phyloP scores from a whole-genome alignment of 176 grass and related monocot genomes.

The Leersia perrieri region DNA sequence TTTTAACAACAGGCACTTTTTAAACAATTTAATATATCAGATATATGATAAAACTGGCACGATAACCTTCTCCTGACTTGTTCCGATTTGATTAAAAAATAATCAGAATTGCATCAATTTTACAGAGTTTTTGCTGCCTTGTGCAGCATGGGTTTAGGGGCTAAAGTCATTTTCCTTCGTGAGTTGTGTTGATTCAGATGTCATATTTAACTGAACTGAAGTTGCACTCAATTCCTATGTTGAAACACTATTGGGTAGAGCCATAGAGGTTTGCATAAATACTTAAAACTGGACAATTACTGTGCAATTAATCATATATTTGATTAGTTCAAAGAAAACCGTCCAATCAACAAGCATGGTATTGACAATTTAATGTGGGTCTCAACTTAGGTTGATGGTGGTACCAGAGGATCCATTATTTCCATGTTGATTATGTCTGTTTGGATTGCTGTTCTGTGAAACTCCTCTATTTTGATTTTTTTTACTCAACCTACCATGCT shows the following conservation, averaged over 20 bases:
- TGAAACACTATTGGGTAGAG: not conserved
- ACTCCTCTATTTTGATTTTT: not conserved
- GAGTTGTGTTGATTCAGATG: slow-evolving; percentile 15
- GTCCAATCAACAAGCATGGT: not conserved
- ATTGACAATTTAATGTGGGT: not conserved
- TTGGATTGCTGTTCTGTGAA: slow-evolving; percentile 15
- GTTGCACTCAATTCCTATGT: not conserved
- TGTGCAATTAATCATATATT: not conserved
- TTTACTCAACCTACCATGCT: slow-evolving; percentile 4
- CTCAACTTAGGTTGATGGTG: not conserved
- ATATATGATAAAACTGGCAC: not conserved
- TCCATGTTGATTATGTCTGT: not conserved
- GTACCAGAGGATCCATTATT: not conserved
- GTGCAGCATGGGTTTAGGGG: not conserved
- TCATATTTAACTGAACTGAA: not conserved
- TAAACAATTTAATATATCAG: not conserved
- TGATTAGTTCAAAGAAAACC: not conserved
- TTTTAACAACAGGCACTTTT: not conserved
- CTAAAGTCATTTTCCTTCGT: slow-evolving; percentile 2
- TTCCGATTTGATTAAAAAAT: not conserved
- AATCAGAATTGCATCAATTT: not conserved
- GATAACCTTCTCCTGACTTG: not conserved
- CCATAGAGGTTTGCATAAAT: not conserved
- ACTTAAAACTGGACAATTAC: not conserved
- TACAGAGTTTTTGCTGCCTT: not conserved